Conservation (phyloP, 2,329 filamentous ascomycete species). For the Fusarium nanum region DNA sequence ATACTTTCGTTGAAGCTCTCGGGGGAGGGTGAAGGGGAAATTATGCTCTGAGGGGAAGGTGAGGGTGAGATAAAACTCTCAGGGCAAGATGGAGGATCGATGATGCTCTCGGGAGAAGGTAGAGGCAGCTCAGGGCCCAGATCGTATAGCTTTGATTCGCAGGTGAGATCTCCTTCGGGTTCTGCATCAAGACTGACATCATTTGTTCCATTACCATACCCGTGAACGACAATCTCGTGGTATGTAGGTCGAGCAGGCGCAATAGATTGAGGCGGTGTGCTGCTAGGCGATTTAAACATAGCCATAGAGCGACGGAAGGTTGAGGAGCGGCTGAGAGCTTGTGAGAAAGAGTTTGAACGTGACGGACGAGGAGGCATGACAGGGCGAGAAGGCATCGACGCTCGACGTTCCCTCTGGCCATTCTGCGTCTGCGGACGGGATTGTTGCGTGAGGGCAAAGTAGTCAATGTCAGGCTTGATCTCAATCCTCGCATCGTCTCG, state of each 20-base stretch:
- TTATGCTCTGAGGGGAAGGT: slow-evolving; percentile 42
- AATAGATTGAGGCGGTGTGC: slow-evolving; percentile 29
- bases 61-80: slow-evolving; percentile 45
- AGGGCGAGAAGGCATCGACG: slow-evolving; percentile 23
- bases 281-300: slow-evolving; percentile 45
- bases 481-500: slow-evolving; percentile 49
- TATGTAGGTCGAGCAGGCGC: slow-evolving; percentile 47
- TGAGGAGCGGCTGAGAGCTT: slow-evolving; percentile 48
- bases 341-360: slow-evolving; percentile 49
- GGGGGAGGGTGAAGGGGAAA: neutral
- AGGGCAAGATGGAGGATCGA: neutral
- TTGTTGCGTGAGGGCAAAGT: slow-evolving; percentile 59
- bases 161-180: neutral
- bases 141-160: slow-evolving; percentile 41
- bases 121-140: slow-evolving; percentile 6
- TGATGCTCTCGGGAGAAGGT: slow-evolving; percentile 43
- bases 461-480: slow-evolving; percentile 68
- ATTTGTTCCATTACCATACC: slow-evolving; percentile 66
- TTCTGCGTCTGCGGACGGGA: slow-evolving; percentile 19
- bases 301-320: slow-evolving; percentile 52
- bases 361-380: slow-evolving; percentile 38
- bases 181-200: slow-evolving; percentile 47
- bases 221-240: slow-evolving; percentile 65
- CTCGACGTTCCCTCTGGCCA: slow-evolving; percentile 29
- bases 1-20: slow-evolving; percentile 47